These are phyloP conservation scores for Heliamphora pulchella DNA, from an alignment of 179 eudicot species.

Conservation along the genomic window DNA sequence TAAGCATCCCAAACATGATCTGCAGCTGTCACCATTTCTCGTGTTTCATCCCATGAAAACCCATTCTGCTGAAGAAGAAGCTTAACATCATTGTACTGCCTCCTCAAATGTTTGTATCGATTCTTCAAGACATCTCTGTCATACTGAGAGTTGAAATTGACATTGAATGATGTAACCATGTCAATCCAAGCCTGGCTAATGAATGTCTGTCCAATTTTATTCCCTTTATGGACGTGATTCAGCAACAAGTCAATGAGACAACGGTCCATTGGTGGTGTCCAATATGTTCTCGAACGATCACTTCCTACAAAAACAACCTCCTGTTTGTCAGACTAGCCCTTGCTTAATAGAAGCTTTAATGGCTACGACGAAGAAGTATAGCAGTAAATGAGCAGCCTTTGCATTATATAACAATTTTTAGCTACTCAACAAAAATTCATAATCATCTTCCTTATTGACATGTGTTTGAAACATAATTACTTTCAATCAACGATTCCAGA, in stretches of 20 bases:
- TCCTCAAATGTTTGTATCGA: constrained; percentile 34
- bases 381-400: not conserved
- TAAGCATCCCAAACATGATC: constrained; percentile 35
- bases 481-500: not conserved
- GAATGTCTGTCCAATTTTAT: constrained; percentile 31
- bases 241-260: constrained; percentile 29
- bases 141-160: constrained; percentile 25
- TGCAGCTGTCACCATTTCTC: constrained; percentile 33
- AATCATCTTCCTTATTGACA: not conserved
- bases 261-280: constrained; percentile 37
- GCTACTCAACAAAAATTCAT: not conserved
- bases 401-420: not conserved
- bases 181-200: constrained; percentile 30
- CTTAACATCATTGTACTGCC: constrained; percentile 30
- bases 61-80: constrained; percentile 25
- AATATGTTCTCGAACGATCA: constrained; percentile 34
- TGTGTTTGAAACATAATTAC: not conserved
- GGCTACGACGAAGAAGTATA: not conserved
- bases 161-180: constrained; percentile 30
- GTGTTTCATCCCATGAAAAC: constrained; percentile 30
- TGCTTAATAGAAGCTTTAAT: not conserved
- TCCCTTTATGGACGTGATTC: constrained; percentile 30
- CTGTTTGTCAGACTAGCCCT: not conserved
- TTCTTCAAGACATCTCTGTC: constrained; percentile 31
- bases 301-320: constrained; percentile 21